Percentiles rank a stretch among this genome's conserved stretches.
These are phyloP conservation scores for Aphanoascus verrucosus DNA, from an alignment of 2,329 filamentous ascomycete species.

Conservation along the genomic window DNA sequence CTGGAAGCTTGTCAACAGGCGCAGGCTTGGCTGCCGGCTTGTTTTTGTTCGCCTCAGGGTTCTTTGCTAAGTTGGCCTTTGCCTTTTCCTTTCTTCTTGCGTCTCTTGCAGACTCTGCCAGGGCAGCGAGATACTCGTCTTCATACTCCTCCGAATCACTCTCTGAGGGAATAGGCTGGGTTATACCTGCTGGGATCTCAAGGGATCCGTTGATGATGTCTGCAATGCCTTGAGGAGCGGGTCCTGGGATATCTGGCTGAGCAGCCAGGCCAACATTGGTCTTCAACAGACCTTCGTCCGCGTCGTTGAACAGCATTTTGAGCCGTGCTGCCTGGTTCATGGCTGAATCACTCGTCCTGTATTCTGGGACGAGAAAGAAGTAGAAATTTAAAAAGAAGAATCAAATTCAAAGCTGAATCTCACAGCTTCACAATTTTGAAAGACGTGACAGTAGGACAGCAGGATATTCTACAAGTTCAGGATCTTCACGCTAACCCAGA, in stretches of 20 bases:
- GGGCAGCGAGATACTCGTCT: slow-evolving; percentile 11
- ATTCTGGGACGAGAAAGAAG: neutral
- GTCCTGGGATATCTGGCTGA: neutral
- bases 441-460: neutral
- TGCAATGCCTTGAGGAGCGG: neutral
- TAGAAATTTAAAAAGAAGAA: neutral
- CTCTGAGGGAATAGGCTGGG: neutral
- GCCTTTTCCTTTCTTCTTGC: neutral
- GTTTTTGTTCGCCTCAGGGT: neutral
- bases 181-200: slow-evolving; percentile 14
- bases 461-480: neutral
- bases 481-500: neutral
- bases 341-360: neutral
- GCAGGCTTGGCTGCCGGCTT: neutral
- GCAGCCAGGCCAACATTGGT: slow-evolving; percentile 11
- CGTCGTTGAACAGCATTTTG: slow-evolving; percentile 22
- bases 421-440: neutral
- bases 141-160: slow-evolving; percentile 4
- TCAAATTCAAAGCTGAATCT: neutral
- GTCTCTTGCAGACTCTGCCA: slow-evolving; percentile 6
- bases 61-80: neutral
- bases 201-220: neutral
- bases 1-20: neutral
- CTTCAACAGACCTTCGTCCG: slow-evolving; percentile 20
- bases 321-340: slow-evolving; percentile 24